Conservation (phyloP, 1,139 yeast species). For the Suhomyces yuchorum region DNA sequence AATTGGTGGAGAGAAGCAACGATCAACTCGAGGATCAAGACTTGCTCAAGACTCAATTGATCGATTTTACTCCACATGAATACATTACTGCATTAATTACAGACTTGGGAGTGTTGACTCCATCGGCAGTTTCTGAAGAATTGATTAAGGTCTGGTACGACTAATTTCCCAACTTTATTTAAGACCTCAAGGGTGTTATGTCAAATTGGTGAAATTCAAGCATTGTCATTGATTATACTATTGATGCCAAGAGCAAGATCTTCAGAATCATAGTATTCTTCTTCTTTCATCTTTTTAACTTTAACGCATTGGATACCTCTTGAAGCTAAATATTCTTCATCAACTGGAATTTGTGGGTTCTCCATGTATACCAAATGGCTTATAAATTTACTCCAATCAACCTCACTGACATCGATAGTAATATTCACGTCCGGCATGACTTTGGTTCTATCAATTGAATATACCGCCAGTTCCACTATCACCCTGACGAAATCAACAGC, state of each 20-base stretch:
- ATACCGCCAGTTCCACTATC: conserved; percentile 52
- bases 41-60: conserved; percentile 41
- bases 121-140: conserved; percentile 97
- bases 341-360: conserved; percentile 51
- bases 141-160: conserved; percentile 98
- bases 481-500: conserved; percentile 61
- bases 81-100: conserved; percentile 94
- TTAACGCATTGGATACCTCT: conserved; percentile 51
- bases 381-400: conserved; percentile 46
- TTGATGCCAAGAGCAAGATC: conserved; percentile 38
- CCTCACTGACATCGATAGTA: conserved; percentile 13
- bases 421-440: conserved; percentile 12
- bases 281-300: conserved; percentile 33
- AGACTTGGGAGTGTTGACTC: conserved; percentile 94
- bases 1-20: conserved; percentile 26
- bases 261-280: conserved; percentile 39
- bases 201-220: not conserved
- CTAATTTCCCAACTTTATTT: conserved; percentile 27
- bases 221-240: conserved; percentile 8
- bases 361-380: conserved; percentile 60
- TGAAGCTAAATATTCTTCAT: conserved; percentile 34
- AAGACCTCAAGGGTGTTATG: not conserved
- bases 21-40: conserved; percentile 34
- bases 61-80: conserved; percentile 96
- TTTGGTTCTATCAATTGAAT: conserved; percentile 30